Base-by-base conservation (phyloP, 805 yeast species). In the Saccharomyces kudriavzevii region DNA sequence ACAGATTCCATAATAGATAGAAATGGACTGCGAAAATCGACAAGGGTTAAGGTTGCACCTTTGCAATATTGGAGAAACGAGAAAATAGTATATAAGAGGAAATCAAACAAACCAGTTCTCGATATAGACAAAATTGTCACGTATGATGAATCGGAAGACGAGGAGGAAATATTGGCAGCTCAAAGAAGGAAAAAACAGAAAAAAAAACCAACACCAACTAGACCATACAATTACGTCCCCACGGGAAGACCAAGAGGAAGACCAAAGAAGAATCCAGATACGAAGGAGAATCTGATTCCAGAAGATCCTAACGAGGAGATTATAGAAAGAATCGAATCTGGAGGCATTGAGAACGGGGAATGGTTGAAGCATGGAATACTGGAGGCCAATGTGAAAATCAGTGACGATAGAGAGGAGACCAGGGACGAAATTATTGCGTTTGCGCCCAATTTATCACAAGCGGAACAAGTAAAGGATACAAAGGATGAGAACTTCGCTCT, bases 61-160 rank as follows among this genome's bases (percentile, higher is more conserved):
- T 71, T 89, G 57, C 91, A 89, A 2, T 87, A 77, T 65, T 89
- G 96, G 96, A 80, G 87, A 65, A 87, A 87, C 62, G 96, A 89
- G 68, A 74, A 82, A 55, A 79, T 86, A 29, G 79, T 87, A 2
- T 89, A 86, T 62, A 73, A 76, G 45, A 70, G 73, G 49, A 63
- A 58, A 17, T 56, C 65, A 4, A 59, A 59, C n/a, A 69, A 68
- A 20, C 74, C 79, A 6, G 77, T 84, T 6, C 82, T 82, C 50
- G 80, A 80, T 46, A 77, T 85, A 26, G 77, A 78, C 52, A 81
- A 79, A 57, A 82, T 86, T 40, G 75, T 83, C 8, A 84, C 82
- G 0, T 62, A 60, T 53, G 69, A 67, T 30, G 60, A 59, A 26
- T 58, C 60, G 24, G 60, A 61, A 14, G 58, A 57, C 17, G 68